phyloP scores from a whole-genome alignment of 768 basidiomycete genomes.

The Mycena floridula region DNA sequence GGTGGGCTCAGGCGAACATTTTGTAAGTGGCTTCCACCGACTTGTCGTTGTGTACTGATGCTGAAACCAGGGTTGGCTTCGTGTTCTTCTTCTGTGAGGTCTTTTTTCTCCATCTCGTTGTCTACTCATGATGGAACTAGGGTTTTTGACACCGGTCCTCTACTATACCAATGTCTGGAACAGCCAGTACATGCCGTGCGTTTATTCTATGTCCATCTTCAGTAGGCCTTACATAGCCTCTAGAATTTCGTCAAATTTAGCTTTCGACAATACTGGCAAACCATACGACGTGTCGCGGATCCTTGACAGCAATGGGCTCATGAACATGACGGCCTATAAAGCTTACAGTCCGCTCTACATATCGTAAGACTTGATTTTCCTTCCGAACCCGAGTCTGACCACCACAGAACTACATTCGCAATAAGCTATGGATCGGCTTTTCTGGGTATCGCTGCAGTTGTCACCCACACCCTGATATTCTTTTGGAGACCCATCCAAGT shows the following conservation, averaged over 20 bases:
- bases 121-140: conserved; percentile 15
- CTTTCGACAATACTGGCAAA: conserved; percentile 58
- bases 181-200: conserved; percentile 53
- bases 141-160: conserved; percentile 46
- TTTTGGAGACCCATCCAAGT: conserved; percentile 10
- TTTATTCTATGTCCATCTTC: conserved; percentile 4
- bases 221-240: conserved; percentile 13
- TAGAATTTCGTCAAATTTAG: conserved; percentile 39
- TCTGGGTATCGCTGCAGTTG: conserved; percentile 68
- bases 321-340: conserved; percentile 39
- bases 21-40: no score
- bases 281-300: conserved; percentile 39
- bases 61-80: conserved; percentile 39
- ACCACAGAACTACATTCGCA: conserved; percentile 51
- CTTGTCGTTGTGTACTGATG: conserved; percentile 45
- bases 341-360: conserved; percentile 42
- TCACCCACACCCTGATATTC: conserved; percentile 48
- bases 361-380: conserved; percentile 24
- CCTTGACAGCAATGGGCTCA: conserved; percentile 28
- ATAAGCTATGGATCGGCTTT: conserved; percentile 77
- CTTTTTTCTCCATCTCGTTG: background rate
- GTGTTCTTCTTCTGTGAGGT: conserved; percentile 38
- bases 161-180: conserved; percentile 53
- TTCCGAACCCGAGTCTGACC: background rate
- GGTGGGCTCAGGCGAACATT: no score